Base-by-base conservation (phyloP, 768 basidiomycete genomes). In the Saitozyma podzolica region DNA sequence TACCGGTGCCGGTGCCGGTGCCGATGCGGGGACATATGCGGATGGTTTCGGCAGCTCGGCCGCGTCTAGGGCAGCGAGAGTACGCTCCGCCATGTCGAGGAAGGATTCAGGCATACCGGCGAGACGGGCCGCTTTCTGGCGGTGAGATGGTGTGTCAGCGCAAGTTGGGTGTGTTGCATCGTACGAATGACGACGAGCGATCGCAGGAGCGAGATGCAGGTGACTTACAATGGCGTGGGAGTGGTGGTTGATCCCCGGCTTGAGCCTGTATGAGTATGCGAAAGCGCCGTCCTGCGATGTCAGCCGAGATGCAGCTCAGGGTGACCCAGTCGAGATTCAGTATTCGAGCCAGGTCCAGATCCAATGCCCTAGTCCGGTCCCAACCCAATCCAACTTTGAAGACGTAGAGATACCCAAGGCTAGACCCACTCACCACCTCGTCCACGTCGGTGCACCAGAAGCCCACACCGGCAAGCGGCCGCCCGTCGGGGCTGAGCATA, bases 371-470 rank as follows among this genome's bases (percentile, higher is more conserved):
- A 29, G 29, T 29, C 29, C 2, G 29, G 29, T 29, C 29, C 29
- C 29, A 9, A 13, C 54, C 8, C 37, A 39, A 9, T 14, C 6
- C 0, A 40, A 50, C 41, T 39, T 37, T 19, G 13, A 40, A 43
- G 40, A 40, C 62, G 20, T 40, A 9, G 48, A 16, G 20, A 11
- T 16, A 19, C 40, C 50, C 7, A 20, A 9, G 6, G 6, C 17
- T 8, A 11, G 17, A 17, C 43, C 13, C 40, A 59, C 88, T 75
- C 76, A 90, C 93, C 73, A 84, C 84, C 74, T 94, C 89, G 64
- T 89, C 86, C 0, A 97, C 85, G 68, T 90, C 88, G 0, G 91
- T 97, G 77, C 91, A 95, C 82, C 87, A 94, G 80, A 95, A 97
- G 5, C 84, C 84, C 20, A 95, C 85, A 8, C 84, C 84, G 7